These are phyloP conservation scores for Taphrina populina DNA, from an alignment of 1,139 yeast species.

Conservation along the genomic window DNA sequence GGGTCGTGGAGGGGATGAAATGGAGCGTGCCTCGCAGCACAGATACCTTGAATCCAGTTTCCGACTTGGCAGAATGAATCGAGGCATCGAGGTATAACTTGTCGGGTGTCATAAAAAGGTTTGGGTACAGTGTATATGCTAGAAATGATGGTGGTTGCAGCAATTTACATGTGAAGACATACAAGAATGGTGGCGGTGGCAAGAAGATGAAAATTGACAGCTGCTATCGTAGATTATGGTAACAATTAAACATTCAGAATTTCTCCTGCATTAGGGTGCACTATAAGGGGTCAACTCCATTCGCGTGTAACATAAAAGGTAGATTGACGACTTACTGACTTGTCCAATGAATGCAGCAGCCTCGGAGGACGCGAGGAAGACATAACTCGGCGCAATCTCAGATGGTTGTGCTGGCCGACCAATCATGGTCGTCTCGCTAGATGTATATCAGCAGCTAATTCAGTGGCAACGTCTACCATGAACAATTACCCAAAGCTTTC, in stretches of 20 bases:
- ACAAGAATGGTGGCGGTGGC: no score
- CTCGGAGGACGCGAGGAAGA: constrained; percentile 34
- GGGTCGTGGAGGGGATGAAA: neutral
- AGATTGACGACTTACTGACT: constrained; percentile 12
- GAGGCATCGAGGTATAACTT: constrained; percentile 13
- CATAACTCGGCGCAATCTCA: constrained; percentile 36
- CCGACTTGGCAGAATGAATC: constrained; percentile 5
- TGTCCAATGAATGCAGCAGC: constrained; percentile 25
- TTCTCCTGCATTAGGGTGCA: constrained; percentile 21
- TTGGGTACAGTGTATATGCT: no score
- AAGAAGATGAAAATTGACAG: no score
- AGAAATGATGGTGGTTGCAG: no score
- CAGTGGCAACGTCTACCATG: neutral
- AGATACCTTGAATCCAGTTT: constrained; percentile 16
- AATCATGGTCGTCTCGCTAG: constrained; percentile 12
- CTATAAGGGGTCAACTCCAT: no score
- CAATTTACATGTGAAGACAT: no score
- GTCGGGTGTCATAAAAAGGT: no score
- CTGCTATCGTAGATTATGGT: no score
- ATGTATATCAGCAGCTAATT: neutral
- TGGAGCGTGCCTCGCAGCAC: constrained; percentile 6
- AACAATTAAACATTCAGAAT: constrained; percentile 8
- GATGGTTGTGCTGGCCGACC: constrained; percentile 35
- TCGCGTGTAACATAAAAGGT: no score
- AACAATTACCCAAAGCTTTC: constrained; percentile 10